Evolutionary conservation across 2,329 filamentous ascomycete genomes (phyloP), one percentile per base, ranked within the genome.

Genomic region (Colletotrichum plurivorum): DNA sequence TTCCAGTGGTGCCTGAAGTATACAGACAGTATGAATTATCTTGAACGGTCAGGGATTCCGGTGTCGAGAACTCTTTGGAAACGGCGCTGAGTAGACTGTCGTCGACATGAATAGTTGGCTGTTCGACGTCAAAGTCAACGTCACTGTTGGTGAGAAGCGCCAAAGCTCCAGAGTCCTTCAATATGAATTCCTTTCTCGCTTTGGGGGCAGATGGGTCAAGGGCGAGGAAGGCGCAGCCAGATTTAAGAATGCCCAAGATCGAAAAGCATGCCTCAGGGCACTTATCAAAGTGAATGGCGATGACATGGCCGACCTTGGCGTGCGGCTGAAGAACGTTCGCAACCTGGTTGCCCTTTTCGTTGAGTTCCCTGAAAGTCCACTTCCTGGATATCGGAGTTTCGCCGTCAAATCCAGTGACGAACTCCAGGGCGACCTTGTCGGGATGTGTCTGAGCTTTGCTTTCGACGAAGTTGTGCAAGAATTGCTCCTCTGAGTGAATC

Each of bases 1-100:
- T 93, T 3, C 94, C 94, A 0, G 94, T 97, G 0, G 94, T 97
- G 4, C 94, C 94, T 4, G 93, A 95, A 0, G 94, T 97, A 78
- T 97, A 97, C 1, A 97, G 84, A 67, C 93, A 95, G 76, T 97
- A 97, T 73, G 92, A 94, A 0, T 89, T 89, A 72, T 91, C 87
- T 22, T 87, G 82, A 20, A 43, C 20, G 8, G 16, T 39, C 1
- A 72, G 49, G 76, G 43, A 31, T 9, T n/a, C 72, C 41, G 15
- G 78, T 76, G n/a, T 67, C 73, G 36, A 83, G 76, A 15, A 67
- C 69, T 18, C 77, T 71, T 52, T 46, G 61, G 4, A 15, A 15
- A 27, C 46, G 6, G n/a, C 3, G 39, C 69, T 18, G 8, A 89
- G 71, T 1, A 58, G 61, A 0, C 63, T 67, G 16, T 82, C 76